Percentiles rank a stretch among this genome's conserved stretches.
phyloP scores from a whole-genome alignment of 1,139 yeast species.

The Taphrina confusa region DNA sequence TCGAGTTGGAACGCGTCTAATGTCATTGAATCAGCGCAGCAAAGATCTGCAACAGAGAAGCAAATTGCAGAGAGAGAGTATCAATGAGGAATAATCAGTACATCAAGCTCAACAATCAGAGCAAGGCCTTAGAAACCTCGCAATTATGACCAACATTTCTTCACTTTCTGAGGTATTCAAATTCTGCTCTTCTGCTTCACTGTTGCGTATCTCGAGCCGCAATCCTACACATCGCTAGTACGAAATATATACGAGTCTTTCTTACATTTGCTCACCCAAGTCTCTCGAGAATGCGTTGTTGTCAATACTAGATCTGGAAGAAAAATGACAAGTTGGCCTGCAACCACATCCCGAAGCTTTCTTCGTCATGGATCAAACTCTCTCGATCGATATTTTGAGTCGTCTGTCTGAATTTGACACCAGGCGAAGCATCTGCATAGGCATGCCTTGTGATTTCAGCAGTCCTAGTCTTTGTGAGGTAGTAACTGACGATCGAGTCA shows the following conservation, averaged over 20 bases:
- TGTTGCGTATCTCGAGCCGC: no score
- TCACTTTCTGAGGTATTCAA: constrained; percentile 21
- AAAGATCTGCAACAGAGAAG: background rate
- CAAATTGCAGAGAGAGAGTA: background rate
- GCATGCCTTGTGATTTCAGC: background rate
- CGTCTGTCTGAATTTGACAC: background rate
- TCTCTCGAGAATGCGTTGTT: no score
- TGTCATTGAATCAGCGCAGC: no score
- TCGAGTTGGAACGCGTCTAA: background rate
- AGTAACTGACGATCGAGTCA: background rate
- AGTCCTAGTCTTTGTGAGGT: background rate
- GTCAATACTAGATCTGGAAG: background rate
- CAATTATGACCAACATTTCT: constrained; percentile 26
- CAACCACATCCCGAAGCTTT: constrained; percentile 6
- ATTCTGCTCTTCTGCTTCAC: constrained; percentile 7
- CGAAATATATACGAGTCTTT: no score
- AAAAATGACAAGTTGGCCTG: background rate
- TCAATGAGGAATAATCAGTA: constrained; percentile 28
- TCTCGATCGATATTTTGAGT: background rate
- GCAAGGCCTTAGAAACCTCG: constrained; percentile 29
- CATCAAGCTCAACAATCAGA: constrained; percentile 31
- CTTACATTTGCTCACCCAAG: no score
- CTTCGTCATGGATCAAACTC: background rate
- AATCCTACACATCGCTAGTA: no score
- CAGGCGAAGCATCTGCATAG: no score